A percentile compares a stretch with the other conserved stretches of the same genome.
These are phyloP conservation scores for Persicaria maculosa DNA, from an alignment of 148 eudicot genomes.

Conservation along the genomic window DNA sequence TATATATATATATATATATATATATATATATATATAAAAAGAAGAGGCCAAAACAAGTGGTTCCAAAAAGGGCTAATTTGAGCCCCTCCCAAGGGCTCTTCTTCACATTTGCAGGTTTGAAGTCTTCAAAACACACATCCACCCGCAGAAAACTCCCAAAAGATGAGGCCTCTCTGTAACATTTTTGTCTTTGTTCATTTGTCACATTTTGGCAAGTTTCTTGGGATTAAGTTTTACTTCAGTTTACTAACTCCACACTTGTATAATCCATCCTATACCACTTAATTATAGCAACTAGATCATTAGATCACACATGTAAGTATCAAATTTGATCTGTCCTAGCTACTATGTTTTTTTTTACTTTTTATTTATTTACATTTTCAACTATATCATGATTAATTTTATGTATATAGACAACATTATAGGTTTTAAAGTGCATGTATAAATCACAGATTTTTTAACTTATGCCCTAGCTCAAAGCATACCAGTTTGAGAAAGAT, in stretches of 20 bases:
- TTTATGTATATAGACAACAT: too few relatives aligned
- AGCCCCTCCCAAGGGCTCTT: background rate
- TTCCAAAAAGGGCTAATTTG: constrained; percentile 7
- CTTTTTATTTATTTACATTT: too few relatives aligned
- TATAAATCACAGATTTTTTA: too few relatives aligned
- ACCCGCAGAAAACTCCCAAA: constrained; percentile 6
- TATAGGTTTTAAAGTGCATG: too few relatives aligned
- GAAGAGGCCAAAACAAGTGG: constrained; percentile 6
- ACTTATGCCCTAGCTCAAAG: too few relatives aligned
- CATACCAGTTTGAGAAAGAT: too few relatives aligned
- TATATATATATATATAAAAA: too few relatives aligned
- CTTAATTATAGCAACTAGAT: background rate
- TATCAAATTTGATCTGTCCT: too few relatives aligned
- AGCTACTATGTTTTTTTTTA: too few relatives aligned
- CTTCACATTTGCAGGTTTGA: background rate
- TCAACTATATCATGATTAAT: too few relatives aligned
- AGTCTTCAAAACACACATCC: background rate
- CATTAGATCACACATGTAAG: background rate
- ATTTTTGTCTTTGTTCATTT: background rate
- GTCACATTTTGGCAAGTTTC: background rate
- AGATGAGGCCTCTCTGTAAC: background rate
- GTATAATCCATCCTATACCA: too few relatives aligned
- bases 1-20: too few relatives aligned
- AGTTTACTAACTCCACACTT: background rate
- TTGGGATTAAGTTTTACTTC: background rate